Percentiles rank a stretch among this genome's conserved stretches.
Evolutionary conservation across 208 protist species (phyloP).

Genomic region (Leishmania martiniquensis): DNA sequence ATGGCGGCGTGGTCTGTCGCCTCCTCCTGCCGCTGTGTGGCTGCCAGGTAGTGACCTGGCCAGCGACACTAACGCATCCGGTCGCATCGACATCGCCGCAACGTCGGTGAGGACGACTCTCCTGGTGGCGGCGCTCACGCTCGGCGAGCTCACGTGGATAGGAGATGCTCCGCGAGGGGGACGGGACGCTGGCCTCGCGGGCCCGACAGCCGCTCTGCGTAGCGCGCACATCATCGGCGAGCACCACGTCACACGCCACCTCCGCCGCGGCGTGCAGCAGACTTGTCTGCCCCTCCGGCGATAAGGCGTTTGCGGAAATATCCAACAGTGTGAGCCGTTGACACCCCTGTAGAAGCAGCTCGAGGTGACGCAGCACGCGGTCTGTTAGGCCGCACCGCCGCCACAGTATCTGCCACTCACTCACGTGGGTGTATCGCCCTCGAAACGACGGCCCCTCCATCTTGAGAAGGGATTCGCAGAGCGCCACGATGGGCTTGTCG

Average conservation of each 20-base stretch:
- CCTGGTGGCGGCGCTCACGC: neutral
- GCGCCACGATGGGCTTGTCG: conserved; percentile 58
- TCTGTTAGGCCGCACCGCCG: conserved; percentile 57
- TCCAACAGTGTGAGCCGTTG: conserved; percentile 43
- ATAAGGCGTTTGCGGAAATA: conserved; percentile 40
- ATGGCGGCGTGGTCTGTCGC: neutral
- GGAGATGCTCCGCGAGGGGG: conserved; percentile 1
- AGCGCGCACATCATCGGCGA: conserved; percentile 9
- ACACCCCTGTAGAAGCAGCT: conserved; percentile 48
- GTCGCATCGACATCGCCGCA: neutral
- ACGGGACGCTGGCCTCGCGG: conserved; percentile 7
- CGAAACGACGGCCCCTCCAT: conserved; percentile 21
- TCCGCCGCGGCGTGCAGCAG: conserved; percentile 31
- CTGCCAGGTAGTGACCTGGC: neutral
- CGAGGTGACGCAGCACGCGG: conserved; percentile 44
- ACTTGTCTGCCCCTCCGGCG: conserved; percentile 16
- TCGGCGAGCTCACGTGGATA: neutral
- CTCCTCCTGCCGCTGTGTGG: neutral
- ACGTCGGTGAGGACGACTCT: neutral
- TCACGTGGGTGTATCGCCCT: conserved; percentile 3
- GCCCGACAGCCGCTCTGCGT: conserved; percentile 8
- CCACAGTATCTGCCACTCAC: conserved; percentile 45
- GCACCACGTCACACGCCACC: conserved; percentile 32
- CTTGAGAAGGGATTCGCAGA: conserved; percentile 67
- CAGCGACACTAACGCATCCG: neutral